Evolutionary conservation across 768 basidiomycete species (phyloP).

Genomic region (Cystobasidium onofrii): DNA sequence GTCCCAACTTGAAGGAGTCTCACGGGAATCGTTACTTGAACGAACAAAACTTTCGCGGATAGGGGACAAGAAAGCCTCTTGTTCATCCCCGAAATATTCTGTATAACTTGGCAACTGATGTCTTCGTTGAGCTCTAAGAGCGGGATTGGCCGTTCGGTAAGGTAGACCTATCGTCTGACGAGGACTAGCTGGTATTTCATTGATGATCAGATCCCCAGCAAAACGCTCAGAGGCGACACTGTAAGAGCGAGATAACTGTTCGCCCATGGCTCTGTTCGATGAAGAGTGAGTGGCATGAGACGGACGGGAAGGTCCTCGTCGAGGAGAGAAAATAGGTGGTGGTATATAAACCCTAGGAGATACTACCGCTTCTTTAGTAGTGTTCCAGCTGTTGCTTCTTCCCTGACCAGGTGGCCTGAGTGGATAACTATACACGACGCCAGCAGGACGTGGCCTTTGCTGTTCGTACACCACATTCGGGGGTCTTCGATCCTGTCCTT

Average conservation of each 20-base stretch:
- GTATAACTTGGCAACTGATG: background rate
- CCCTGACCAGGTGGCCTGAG: background rate
- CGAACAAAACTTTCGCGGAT: background rate
- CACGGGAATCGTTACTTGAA: background rate
- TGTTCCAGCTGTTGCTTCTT: background rate
- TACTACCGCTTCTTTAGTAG: background rate
- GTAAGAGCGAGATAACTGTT: too few species aligned
- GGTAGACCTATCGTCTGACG: background rate
- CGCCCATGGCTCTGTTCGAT: too few species aligned
- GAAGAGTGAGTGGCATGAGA: too few species aligned
- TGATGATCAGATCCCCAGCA: background rate
- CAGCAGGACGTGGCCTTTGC: background rate
- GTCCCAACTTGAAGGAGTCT: background rate
- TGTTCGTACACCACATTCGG: background rate
- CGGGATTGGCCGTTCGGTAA: background rate
- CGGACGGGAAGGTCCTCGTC: background rate
- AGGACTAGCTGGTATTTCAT: background rate
- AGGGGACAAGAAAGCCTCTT: background rate
- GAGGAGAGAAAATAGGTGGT: constrained; percentile 20
- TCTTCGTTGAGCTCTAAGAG: background rate
- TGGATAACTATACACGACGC: background rate
- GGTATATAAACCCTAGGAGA: constrained; percentile 23
- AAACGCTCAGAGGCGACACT: background rate
- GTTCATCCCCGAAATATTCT: background rate
- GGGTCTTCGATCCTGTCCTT: background rate